These are phyloP conservation scores for Exophiala sp. DNA, from an alignment of 2,329 filamentous ascomycete species.

Conservation along the genomic window DNA sequence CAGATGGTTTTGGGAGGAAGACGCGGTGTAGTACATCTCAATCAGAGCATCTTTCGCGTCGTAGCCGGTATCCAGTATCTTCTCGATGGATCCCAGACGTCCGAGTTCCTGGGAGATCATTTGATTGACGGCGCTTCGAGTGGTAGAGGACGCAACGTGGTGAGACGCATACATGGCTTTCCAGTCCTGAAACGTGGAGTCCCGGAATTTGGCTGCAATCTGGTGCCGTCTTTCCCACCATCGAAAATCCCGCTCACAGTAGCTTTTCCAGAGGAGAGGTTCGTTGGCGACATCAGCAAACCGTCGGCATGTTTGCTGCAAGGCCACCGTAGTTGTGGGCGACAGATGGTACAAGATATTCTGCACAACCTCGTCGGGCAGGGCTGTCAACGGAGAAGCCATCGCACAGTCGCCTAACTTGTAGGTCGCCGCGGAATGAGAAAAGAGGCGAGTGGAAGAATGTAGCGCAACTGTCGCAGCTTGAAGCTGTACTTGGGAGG, in stretches of 20 bases:
- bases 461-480: too few species aligned
- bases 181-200: conserved; percentile 53
- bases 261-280: conserved; percentile 69
- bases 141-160: conserved; percentile 47
- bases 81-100: conserved; percentile 63
- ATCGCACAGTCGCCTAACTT: background rate
- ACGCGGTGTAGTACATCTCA: conserved; percentile 55
- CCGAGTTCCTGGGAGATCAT: conserved; percentile 66
- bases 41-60: conserved; percentile 83
- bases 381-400: conserved; percentile 23
- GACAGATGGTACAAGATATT: conserved; percentile 63
- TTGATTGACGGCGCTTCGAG: conserved; percentile 55
- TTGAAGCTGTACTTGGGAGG: background rate
- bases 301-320: conserved; percentile 57
- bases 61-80: conserved; percentile 68
- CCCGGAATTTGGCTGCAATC: conserved; percentile 52
- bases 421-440: too few species aligned
- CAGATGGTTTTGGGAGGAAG: conserved; percentile 64
- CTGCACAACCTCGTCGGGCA: conserved; percentile 82
- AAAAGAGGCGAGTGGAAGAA: too few species aligned
- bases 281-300: conserved; percentile 63
- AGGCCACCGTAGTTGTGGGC: conserved; percentile 46
- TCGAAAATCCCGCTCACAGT: conserved; percentile 63
- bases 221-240: conserved; percentile 68
- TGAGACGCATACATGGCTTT: conserved; percentile 60